Conservation (phyloP, 768 basidiomycete genomes). For the Russula vinacea region DNA sequence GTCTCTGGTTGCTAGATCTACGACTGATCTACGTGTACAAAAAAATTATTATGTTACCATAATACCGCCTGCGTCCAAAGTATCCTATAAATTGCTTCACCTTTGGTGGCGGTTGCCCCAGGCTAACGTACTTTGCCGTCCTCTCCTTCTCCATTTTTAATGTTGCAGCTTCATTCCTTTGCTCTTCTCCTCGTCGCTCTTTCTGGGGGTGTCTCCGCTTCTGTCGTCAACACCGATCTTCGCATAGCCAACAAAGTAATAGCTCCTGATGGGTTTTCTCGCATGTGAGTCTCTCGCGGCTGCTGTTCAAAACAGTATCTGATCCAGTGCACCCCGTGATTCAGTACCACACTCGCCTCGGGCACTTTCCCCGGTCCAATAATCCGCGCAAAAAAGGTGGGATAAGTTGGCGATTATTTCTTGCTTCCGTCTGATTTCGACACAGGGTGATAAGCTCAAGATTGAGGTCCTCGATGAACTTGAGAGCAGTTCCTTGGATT, state of each 20-base stretch:
- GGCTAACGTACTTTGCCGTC: constrained; percentile 6
- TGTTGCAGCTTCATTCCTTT: constrained; percentile 13
- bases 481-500: not conserved
- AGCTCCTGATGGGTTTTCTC: constrained; percentile 32
- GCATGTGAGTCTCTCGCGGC: constrained; percentile 10
- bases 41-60: not conserved
- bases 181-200: constrained; percentile 13
- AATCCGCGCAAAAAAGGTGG: constrained; percentile 12
- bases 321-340: not conserved
- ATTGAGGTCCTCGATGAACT: constrained; percentile 14
- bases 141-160: not conserved
- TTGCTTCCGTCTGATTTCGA: not conserved
- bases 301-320: not conserved
- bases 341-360: constrained; percentile 1
- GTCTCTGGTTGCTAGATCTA: no score
- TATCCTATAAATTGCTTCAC: constrained; percentile 12
- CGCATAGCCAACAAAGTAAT: constrained; percentile 29
- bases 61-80: not conserved
- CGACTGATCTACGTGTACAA: no score
- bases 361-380: constrained; percentile 15
- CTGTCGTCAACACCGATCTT: constrained; percentile 31
- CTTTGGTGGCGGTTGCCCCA: not conserved
- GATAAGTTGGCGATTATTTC: not conserved
- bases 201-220: constrained; percentile 14
- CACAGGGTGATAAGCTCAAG: constrained; percentile 12